phyloP scores from a whole-genome alignment of 2,329 filamentous ascomycete species.

The Aspergillus melleus region DNA sequence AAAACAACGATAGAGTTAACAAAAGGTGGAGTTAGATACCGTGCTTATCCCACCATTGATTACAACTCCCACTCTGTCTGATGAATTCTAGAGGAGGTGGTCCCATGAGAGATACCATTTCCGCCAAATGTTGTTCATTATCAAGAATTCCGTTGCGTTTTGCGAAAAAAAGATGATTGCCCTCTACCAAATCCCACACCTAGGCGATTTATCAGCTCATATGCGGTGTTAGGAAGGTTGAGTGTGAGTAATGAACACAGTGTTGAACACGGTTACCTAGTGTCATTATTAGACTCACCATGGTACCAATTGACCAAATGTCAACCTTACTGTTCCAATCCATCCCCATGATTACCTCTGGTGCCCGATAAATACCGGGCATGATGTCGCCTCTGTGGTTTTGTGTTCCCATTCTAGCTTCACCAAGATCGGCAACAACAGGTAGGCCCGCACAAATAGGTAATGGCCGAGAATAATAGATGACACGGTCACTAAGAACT shows the following conservation, averaged over 20 bases:
- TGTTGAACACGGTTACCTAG: too few relatives aligned
- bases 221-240: too few relatives aligned
- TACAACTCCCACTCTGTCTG: constrained; percentile 10
- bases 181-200: constrained; percentile 19
- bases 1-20: too few relatives aligned
- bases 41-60: constrained; percentile 17
- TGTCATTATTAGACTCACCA: constrained; percentile 19
- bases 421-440: constrained; percentile 31
- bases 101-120: constrained; percentile 24
- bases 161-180: constrained; percentile 17
- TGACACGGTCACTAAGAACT: constrained; percentile 26
- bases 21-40: constrained; percentile 7
- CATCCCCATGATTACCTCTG: constrained; percentile 34
- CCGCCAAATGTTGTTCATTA: constrained; percentile 24
- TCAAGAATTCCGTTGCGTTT: constrained; percentile 11
- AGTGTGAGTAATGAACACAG: too few relatives aligned
- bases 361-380: constrained; percentile 31
- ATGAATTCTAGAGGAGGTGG: constrained; percentile 20
- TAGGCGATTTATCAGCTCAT: background rate
- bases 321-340: constrained; percentile 31
- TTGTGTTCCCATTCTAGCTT: constrained; percentile 21
- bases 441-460: constrained; percentile 19
- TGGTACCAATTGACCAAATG: constrained; percentile 32
- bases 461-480: constrained; percentile 28
- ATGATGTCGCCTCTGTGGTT: constrained; percentile 24